These are phyloP conservation scores for Volvariella volvacea DNA, from an alignment of 1,284 basidiomycete species.

Conservation along the genomic window DNA sequence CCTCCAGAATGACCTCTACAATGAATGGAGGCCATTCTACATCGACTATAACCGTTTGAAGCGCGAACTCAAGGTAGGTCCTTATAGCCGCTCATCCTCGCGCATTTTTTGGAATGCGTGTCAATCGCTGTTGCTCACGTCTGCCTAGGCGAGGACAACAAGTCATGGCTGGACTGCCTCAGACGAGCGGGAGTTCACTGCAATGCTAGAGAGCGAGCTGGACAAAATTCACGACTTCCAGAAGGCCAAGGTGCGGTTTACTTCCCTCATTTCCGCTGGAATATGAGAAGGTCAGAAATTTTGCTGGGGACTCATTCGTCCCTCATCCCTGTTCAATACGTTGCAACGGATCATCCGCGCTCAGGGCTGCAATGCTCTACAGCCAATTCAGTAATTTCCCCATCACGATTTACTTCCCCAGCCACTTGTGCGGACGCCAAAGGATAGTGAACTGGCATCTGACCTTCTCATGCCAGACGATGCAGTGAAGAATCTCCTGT, in stretches of 20 bases:
- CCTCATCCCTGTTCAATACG: no score
- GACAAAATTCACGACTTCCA: constrained; percentile 98
- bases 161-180: constrained; percentile 61
- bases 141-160: constrained; percentile 50
- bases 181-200: constrained; percentile 80
- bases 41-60: constrained; percentile 88
- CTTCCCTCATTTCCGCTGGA: constrained; percentile 1
- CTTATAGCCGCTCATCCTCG: background rate
- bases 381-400: no score
- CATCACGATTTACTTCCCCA: no score
- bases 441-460: no score
- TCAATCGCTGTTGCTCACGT: constrained; percentile 4
- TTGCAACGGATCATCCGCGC: no score
- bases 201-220: constrained; percentile 79
- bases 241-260: constrained; percentile 67
- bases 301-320: no score
- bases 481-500: no score
- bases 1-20: constrained; percentile 72
- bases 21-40: constrained; percentile 88
- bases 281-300: no score
- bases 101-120: constrained; percentile 4
- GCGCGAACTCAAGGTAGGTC: constrained; percentile 80
- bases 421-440: no score
- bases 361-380: no score
- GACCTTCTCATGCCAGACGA: no score